A percentile compares a stretch with the other conserved stretches of the same genome.
Conservation (phyloP, 2,329 filamentous ascomycete genomes). For the Cladosporium phlei region DNA sequence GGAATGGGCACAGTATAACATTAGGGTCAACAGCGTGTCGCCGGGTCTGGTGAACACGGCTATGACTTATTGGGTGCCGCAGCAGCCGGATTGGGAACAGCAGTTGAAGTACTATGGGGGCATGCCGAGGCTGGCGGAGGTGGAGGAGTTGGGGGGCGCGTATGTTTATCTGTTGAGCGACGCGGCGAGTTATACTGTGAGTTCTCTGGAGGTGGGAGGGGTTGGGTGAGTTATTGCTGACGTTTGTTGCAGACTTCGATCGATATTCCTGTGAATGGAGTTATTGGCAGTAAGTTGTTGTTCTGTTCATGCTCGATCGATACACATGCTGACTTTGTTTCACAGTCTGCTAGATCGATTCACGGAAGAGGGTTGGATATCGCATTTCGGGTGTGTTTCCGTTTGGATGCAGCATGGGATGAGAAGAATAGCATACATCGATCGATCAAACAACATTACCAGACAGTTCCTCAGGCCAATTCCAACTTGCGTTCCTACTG, state of each 20-base stretch:
- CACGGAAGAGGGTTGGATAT: slow-evolving; percentile 15
- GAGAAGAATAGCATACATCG: no score
- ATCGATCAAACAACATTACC: no score
- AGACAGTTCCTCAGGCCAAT: no score
- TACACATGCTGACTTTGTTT: background rate
- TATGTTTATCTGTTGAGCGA: slow-evolving; percentile 48
- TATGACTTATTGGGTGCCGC: slow-evolving; percentile 29
- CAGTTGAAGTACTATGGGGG: slow-evolving; percentile 16
- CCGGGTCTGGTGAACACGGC: slow-evolving; percentile 50
- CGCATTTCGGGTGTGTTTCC: no score
- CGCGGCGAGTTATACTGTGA: slow-evolving; percentile 37
- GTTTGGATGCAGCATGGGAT: no score
- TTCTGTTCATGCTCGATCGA: background rate
- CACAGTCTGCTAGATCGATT: background rate
- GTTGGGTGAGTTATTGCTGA: slow-evolving; percentile 49
- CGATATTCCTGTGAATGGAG: slow-evolving; percentile 42
- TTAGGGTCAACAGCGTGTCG: slow-evolving; percentile 59
- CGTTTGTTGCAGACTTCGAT: slow-evolving; percentile 47
- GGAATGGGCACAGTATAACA: slow-evolving; percentile 51
- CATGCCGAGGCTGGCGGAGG: slow-evolving; percentile 23
- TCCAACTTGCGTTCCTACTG: no score
- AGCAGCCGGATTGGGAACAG: slow-evolving; percentile 16
- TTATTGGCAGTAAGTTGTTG: slow-evolving; percentile 26
- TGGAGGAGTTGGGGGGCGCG: slow-evolving; percentile 43
- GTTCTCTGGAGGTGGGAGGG: slow-evolving; percentile 38